phyloP scores from a whole-genome alignment of 495 filamentous ascomycete species.

The Podospora pseudocomata region DNA sequence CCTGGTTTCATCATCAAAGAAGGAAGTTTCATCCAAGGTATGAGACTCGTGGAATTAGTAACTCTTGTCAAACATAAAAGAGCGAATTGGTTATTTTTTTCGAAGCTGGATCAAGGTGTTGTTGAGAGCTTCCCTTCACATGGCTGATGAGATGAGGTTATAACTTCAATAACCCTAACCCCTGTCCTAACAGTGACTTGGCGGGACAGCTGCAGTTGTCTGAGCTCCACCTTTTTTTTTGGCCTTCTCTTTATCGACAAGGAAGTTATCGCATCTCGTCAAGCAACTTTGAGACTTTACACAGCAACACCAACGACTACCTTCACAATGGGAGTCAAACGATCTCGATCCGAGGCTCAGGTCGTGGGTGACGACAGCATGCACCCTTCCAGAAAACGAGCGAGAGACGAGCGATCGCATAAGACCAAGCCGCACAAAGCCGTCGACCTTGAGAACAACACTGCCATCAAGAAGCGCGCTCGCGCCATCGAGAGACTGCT shows the following conservation, averaged over 20 bases:
- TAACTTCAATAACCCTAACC: neutral
- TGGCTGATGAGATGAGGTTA: neutral
- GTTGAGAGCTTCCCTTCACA: neutral
- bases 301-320: neutral
- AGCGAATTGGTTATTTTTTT: neutral
- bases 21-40: neutral
- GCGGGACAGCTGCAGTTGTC: neutral
- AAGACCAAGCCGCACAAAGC: constrained; percentile 32
- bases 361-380: constrained; percentile 14
- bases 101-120: neutral
- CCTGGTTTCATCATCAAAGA: neutral
- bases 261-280: neutral
- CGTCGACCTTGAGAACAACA: constrained; percentile 37
- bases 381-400: constrained; percentile 14
- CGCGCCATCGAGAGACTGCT: constrained; percentile 62
- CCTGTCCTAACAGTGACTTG: neutral
- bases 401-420: constrained; percentile 25
- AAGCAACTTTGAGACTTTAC: neutral
- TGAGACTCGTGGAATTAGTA: neutral
- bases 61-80: neutral
- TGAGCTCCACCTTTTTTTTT: neutral
- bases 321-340: constrained; percentile 21
- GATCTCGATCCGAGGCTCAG: constrained; percentile 26
- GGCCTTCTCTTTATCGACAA: neutral
- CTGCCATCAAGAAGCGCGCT: constrained; percentile 55